These are phyloP conservation scores for Saccharomyces pastorianus DNA, from an alignment of 1,139 yeast species.

Conservation along the genomic window DNA sequence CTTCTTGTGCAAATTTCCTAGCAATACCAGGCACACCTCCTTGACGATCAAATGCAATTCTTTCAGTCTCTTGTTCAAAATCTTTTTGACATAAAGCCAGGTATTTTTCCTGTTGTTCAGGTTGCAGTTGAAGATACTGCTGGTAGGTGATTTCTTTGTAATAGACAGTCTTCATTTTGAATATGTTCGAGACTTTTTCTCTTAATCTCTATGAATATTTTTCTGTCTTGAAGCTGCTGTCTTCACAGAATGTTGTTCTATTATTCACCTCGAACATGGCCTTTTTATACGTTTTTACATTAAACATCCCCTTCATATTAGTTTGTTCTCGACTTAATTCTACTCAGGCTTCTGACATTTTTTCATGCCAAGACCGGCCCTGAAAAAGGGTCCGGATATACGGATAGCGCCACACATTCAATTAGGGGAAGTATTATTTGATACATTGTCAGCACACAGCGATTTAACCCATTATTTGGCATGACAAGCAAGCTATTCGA, in stretches of 20 bases:
- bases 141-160: background rate
- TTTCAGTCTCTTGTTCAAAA: constrained; percentile 9
- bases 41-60: constrained; percentile 9
- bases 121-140: background rate
- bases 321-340: background rate
- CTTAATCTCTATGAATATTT: background rate
- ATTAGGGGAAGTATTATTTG: background rate
- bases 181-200: background rate
- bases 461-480: background rate
- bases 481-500: background rate
- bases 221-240: background rate
- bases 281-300: background rate
- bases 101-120: constrained; percentile 8
- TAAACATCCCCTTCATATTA: background rate
- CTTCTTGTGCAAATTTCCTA: constrained; percentile 8
- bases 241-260: background rate
- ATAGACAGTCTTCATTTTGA: background rate
- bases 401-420: background rate
- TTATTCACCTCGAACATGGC: background rate
- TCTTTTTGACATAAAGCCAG: constrained; percentile 9
- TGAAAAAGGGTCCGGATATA: background rate
- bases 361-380: background rate
- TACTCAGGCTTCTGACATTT: background rate
- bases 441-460: background rate
- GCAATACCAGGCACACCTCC: constrained; percentile 12